These are phyloP conservation scores for Cladobotryum mycophilum DNA, from an alignment of 2,329 filamentous ascomycete species.

Conservation along the genomic window DNA sequence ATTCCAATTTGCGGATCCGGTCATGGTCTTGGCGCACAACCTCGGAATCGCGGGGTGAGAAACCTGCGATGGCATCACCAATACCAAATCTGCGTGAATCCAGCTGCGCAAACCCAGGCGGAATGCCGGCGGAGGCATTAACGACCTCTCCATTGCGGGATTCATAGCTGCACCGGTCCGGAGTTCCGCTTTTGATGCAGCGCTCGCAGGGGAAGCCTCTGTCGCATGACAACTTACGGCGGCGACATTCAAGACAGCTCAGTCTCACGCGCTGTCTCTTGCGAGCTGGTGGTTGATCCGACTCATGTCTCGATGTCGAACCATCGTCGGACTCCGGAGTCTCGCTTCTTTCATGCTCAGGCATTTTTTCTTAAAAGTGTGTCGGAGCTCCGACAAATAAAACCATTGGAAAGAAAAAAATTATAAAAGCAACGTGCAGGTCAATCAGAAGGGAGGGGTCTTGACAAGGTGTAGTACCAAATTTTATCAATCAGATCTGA, in stretches of 20 bases:
- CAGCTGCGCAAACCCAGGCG: slow-evolving; percentile 36
- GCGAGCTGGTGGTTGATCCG: slow-evolving; percentile 36
- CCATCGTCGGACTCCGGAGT: slow-evolving; percentile 33
- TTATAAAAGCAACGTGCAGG: slow-evolving; percentile 6
- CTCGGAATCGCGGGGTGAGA: slow-evolving; percentile 31
- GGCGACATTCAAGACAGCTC: slow-evolving; percentile 54
- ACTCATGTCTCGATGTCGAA: slow-evolving; percentile 20
- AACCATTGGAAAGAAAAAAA: slow-evolving; percentile 14
- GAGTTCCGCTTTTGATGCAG: slow-evolving; percentile 56
- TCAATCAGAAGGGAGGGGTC: slow-evolving; percentile 15
- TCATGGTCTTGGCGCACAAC: slow-evolving; percentile 45
- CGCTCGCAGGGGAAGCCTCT: slow-evolving; percentile 56
- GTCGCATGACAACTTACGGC: slow-evolving; percentile 56
- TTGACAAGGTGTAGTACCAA: slow-evolving; percentile 22
- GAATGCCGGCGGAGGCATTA: slow-evolving; percentile 40
- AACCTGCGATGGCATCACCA: slow-evolving; percentile 22
- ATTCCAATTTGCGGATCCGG: slow-evolving; percentile 52
- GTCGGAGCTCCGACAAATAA: slow-evolving; percentile 32
- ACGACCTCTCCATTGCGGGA: slow-evolving; percentile 47
- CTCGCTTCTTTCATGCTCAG: slow-evolving; percentile 29
- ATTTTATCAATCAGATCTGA: slow-evolving; percentile 39
- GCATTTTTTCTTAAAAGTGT: slow-evolving; percentile 15
- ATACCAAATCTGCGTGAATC: slow-evolving; percentile 33
- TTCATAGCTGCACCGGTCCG: slow-evolving; percentile 55
- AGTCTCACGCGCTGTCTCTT: slow-evolving; percentile 55